Conservation (phyloP, 345 rosid species). For the Anastatica hierochuntica region DNA sequence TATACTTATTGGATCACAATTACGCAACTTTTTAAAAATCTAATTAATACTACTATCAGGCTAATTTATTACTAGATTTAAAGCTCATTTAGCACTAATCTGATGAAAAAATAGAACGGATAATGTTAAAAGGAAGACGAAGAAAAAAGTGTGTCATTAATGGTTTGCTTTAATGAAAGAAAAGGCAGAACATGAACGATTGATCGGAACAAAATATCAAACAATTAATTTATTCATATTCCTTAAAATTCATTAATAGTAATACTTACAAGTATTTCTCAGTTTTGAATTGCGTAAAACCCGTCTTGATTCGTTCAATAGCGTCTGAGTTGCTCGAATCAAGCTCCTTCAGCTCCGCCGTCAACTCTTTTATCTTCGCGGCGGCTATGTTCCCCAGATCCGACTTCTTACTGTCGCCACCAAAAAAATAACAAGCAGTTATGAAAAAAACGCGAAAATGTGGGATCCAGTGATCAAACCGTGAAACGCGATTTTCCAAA, state of each 20-base stretch:
- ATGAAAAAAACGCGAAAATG: background rate
- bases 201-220: no score
- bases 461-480: constrained; percentile 10
- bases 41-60: no score
- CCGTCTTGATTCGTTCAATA: constrained; percentile 46
- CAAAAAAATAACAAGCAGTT: background rate
- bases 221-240: background rate
- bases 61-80: no score
- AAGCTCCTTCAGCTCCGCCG: constrained; percentile 57
- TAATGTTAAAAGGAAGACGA: no score
- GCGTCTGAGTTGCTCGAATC: constrained; percentile 40
- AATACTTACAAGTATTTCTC: constrained; percentile 63
- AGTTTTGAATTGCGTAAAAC: constrained; percentile 64
- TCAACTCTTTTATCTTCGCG: constrained; percentile 63
- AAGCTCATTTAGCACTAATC: background rate
- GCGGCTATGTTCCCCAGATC: constrained; percentile 71
- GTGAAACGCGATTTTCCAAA: background rate
- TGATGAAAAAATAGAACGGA: no score
- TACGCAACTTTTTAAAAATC: no score
- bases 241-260: background rate
- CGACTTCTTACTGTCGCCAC: constrained; percentile 55
- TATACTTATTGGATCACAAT: background rate
- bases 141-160: no score
- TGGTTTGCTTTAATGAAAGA: no score
- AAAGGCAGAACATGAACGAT: no score